phyloP scores from a whole-genome alignment of 2,329 filamentous ascomycete species.

The Aspergillus ruber region DNA sequence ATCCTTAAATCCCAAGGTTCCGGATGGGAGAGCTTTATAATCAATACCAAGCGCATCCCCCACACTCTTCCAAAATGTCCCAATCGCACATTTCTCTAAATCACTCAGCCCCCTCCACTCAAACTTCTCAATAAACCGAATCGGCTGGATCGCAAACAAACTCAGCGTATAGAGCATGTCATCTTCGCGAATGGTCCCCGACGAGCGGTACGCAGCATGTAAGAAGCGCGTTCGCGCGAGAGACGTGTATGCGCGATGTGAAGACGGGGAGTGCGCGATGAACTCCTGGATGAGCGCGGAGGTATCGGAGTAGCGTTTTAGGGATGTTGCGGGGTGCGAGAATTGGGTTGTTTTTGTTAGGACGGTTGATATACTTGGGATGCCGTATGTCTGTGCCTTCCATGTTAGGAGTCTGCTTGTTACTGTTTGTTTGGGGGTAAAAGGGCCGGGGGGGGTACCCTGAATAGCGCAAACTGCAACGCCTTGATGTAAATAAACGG shows the following conservation, averaged over 20 bases:
- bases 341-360: constrained; percentile 48
- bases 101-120: constrained; percentile 66
- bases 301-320: constrained; percentile 51
- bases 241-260: constrained; percentile 43
- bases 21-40: constrained; percentile 41
- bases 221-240: constrained; percentile 61
- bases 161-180: constrained; percentile 62
- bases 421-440: not conserved
- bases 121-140: constrained; percentile 56
- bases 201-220: constrained; percentile 51
- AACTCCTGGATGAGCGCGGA: constrained; percentile 46
- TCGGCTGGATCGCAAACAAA: constrained; percentile 60
- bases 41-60: constrained; percentile 64
- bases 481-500: constrained; percentile 47
- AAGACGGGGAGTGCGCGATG: constrained; percentile 37
- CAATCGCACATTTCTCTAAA: constrained; percentile 62
- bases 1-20: constrained; percentile 38
- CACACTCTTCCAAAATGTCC: constrained; percentile 64
- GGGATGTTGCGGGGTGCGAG: constrained; percentile 38
- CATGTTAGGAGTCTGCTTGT: not conserved
- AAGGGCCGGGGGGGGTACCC: constrained; percentile 26
- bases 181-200: constrained; percentile 54
- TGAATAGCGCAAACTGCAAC: constrained; percentile 55
- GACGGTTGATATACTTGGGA: constrained; percentile 48
- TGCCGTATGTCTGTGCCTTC: constrained; percentile 47